Percentiles rank a stretch among this genome's conserved stretches.
These are phyloP conservation scores for Carex parvula DNA, from an alignment of 176 grass and related monocot species.

Conservation along the genomic window DNA sequence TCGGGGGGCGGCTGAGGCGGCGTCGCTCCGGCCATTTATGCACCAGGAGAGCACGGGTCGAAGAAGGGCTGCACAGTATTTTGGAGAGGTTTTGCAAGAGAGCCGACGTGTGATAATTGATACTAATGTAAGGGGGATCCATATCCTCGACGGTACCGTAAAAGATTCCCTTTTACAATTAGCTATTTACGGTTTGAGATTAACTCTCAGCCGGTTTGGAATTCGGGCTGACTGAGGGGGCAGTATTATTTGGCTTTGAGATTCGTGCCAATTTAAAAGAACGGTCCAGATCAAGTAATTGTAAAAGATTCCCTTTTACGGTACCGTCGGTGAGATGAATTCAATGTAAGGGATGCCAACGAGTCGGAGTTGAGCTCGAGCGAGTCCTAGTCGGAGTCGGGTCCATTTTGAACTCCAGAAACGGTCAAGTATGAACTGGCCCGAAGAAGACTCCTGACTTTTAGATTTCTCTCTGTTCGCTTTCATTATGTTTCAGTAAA, in stretches of 20 bases:
- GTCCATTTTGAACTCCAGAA: not conserved
- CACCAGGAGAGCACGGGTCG: not conserved
- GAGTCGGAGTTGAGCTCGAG: not conserved
- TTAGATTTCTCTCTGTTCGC: not conserved
- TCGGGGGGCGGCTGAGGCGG: slow-evolving; percentile 2
- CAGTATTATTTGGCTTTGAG: no score
- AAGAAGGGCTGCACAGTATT: not conserved
- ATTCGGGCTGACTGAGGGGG: no score
- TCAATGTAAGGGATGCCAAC: no score
- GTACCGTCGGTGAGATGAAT: no score
- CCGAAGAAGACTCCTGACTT: not conserved
- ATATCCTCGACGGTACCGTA: no score
- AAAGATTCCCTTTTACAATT: no score
- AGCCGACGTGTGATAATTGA: not conserved
- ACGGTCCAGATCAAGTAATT: no score
- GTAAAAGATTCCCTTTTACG: no score
- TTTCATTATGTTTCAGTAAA: not conserved
- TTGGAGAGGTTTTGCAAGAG: not conserved
- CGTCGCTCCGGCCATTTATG: not conserved
- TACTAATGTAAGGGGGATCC: no score
- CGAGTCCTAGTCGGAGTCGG: not conserved
- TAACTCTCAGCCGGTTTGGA: no score
- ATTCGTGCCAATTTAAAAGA: no score
- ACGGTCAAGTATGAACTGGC: not conserved
- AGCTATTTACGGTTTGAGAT: no score